These are phyloP conservation scores for Rhodomyrtus psidioides DNA, from an alignment of 441 rosid genomes.

Conservation along the genomic window DNA sequence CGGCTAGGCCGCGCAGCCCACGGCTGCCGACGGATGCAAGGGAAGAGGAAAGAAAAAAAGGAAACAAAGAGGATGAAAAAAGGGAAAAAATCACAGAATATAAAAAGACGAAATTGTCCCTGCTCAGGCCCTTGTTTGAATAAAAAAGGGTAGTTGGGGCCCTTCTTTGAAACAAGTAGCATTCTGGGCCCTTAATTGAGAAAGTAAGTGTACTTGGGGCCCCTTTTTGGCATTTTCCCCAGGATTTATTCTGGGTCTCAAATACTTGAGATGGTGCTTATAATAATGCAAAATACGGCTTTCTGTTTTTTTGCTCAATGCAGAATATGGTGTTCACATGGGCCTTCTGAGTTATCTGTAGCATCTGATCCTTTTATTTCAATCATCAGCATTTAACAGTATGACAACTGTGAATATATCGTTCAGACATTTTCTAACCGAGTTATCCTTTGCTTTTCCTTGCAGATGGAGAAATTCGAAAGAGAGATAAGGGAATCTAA, in stretches of 20 bases:
- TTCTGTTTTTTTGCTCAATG: background rate
- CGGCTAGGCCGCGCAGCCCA: too few relatives aligned
- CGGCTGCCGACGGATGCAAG: too few relatives aligned
- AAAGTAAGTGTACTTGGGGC: too few relatives aligned
- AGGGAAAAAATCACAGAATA: too few relatives aligned
- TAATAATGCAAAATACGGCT: background rate
- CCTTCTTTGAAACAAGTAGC: too few relatives aligned
- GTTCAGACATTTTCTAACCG: background rate
- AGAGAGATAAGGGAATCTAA: constrained; percentile 82
- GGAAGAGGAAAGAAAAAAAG: too few relatives aligned
- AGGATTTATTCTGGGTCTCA: background rate
- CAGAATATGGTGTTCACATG: background rate
- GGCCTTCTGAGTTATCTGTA: background rate
- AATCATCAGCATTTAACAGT: background rate
- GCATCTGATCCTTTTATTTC: background rate
- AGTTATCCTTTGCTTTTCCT: background rate
- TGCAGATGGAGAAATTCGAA: constrained; percentile 90
- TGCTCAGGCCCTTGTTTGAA: too few relatives aligned
- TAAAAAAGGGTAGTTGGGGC: too few relatives aligned
- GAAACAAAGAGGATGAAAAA: too few relatives aligned
- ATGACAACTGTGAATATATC: background rate
- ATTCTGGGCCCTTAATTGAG: too few relatives aligned
- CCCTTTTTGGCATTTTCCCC: too few relatives aligned
- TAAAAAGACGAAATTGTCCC: too few relatives aligned
- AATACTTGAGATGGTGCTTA: background rate